Base-by-base conservation (phyloP, 108 stramenopile genomes). In the Seminavis robusta region DNA sequence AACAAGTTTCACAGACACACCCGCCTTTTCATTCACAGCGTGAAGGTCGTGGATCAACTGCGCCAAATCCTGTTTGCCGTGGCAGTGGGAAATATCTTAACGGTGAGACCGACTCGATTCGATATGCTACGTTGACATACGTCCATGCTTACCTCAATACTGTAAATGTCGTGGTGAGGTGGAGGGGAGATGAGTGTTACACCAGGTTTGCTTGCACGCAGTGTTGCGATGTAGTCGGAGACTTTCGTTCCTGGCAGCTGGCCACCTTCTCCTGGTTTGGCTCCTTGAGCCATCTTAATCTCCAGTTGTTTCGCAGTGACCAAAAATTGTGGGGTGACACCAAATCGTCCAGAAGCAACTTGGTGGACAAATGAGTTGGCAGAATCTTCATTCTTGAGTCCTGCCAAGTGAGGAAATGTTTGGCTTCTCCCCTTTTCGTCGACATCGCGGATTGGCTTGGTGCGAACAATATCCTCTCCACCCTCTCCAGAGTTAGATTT, bases 241-340 rank as follows among this genome's bases (percentile, higher is more conserved):
- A 97, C 96, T 63, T 97, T 97, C 8, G 77, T 73, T 30, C 94
- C 94, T 9, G 96, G 96, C 33, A 97, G 84, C 53, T 97, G 88
- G 27, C 96, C 95, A 27, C 95, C 95, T 69, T 97, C 95, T 23
- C 95, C 95, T 32, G 95, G 95, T 81, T 97, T 97, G 50, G 94
- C 92, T 34, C 95, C 95, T 69, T 97, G 95, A 11, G 95, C 95
- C 83, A 97, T 94, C 74, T 97, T 97, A 65, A 97, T 94, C 69
- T 97, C 90, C 32, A 96, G 61, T 54, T 94, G 88, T 52, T 93
- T 93, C 8, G 94, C 90, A 17, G 94, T 92, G 29, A 85, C 87
- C 41, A 97, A 67, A 69, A 93, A 97, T 69, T 93, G 73, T 6
- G 95, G 84, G 15, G 95, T 97, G 26, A 97, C 95, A 50, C 95